Percentiles rank a stretch among this genome's conserved stretches.
Conservation (phyloP, 352 stramenopile genomes). For the Pythium phragmitis region DNA sequence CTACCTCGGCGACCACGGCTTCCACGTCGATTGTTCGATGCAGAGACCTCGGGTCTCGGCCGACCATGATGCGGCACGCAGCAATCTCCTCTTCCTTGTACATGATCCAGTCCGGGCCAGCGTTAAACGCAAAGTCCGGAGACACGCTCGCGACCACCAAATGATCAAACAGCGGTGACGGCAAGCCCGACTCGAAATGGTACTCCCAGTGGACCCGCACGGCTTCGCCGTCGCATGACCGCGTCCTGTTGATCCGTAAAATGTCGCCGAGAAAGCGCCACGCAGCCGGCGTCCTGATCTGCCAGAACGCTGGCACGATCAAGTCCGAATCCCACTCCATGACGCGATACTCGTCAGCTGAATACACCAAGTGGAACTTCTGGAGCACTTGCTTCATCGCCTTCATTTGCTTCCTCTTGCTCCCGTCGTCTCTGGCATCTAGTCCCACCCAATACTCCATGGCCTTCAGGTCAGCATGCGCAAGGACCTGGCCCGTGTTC, state of each 20-base stretch:
- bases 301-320: conserved; percentile 3
- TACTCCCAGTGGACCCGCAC: conserved; percentile 18
- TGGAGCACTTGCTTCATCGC: conserved; percentile 4
- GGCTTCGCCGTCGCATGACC: neutral
- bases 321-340: conserved; percentile 1
- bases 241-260: neutral
- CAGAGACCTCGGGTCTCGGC: neutral
- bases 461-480: neutral
- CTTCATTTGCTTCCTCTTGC: neutral
- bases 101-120: conserved; percentile 12
- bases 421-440: too few species aligned
- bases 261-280: neutral
- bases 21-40: conserved; percentile 11
- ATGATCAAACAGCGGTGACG: conserved; percentile 11
- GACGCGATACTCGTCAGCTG: neutral
- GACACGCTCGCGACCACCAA: conserved; percentile 16
- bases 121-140: neutral
- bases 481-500: neutral
- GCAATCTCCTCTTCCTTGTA: neutral
- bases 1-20: conserved; percentile 1
- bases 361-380: neutral
- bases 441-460: neutral
- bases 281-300: neutral
- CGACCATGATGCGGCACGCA: conserved; percentile 8
- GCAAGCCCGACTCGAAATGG: conserved; percentile 12